Percentiles rank a stretch among this genome's conserved stretches.
These are phyloP conservation scores for Physaria fendleri DNA, from an alignment of 345 rosid species.

Conservation along the genomic window DNA sequence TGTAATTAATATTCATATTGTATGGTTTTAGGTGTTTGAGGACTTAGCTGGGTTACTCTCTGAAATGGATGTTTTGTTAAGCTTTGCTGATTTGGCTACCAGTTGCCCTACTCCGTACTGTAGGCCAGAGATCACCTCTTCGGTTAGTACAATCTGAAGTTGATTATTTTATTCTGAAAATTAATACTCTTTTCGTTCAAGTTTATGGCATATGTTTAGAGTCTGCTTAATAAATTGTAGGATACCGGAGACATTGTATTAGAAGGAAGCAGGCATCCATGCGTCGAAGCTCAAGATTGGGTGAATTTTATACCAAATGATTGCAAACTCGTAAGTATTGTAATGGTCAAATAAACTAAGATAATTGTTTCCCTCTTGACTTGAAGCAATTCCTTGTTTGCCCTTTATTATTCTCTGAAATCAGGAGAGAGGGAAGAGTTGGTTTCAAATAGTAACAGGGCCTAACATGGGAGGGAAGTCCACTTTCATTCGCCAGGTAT, in stretches of 20 bases:
- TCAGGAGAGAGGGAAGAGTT: slow-evolving; percentile 83
- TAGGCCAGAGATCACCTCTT: slow-evolving; percentile 76
- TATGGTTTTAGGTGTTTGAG: slow-evolving; percentile 64
- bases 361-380: slow-evolving; percentile 13
- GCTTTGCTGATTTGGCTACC: slow-evolving; percentile 95
- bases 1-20: background rate
- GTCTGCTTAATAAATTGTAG: slow-evolving; percentile 34
- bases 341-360: background rate
- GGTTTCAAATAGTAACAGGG: slow-evolving; percentile 98
- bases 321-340: slow-evolving; percentile 74
- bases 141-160: slow-evolving; percentile 40
- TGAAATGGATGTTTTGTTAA: slow-evolving; percentile 86
- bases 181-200: background rate
- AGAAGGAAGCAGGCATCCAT: slow-evolving; percentile 95
- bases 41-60: slow-evolving; percentile 67
- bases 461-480: slow-evolving; percentile 99
- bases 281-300: slow-evolving; percentile 99
- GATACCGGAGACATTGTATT: slow-evolving; percentile 75
- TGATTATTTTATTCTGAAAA: background rate
- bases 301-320: slow-evolving; percentile 98
- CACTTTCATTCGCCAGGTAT: slow-evolving; percentile 92
- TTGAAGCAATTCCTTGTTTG: slow-evolving; percentile 14
- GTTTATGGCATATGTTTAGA: background rate
- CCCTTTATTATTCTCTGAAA: slow-evolving; percentile 19
- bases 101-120: slow-evolving; percentile 88